A percentile compares a stretch with the other conserved stretches of the same genome.
phyloP scores from a whole-genome alignment of 1,284 basidiomycete genomes.

The Volvariella volvacea region DNA sequence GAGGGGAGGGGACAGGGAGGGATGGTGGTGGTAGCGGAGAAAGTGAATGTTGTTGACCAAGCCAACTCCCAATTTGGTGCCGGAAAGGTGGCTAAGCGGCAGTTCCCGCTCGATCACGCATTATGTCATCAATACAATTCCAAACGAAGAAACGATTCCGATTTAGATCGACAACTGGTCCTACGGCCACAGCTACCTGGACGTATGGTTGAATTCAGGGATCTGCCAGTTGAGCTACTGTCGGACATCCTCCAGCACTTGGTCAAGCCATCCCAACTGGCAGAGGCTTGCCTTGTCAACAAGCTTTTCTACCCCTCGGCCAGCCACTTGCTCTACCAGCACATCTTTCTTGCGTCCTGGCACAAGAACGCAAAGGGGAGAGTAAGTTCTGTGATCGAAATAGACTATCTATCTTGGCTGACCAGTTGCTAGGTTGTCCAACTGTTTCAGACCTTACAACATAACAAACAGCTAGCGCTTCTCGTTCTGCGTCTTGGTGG shows the following conservation, averaged over 20 bases:
- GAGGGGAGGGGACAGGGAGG: too few species aligned
- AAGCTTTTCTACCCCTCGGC: constrained; percentile 44
- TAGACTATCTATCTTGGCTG: neutral
- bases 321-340: constrained; percentile 43
- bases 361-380: constrained; percentile 52
- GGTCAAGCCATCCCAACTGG: constrained; percentile 44
- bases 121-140: too few species aligned
- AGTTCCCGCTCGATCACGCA: too few species aligned
- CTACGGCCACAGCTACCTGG: too few species aligned
- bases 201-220: constrained; percentile 23
- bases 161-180: too few species aligned
- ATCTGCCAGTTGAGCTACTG: constrained; percentile 57
- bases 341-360: constrained; percentile 59
- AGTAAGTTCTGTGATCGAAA: constrained; percentile 25
- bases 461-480: constrained; percentile 41
- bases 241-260: constrained; percentile 45
- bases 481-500: constrained; percentile 50
- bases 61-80: too few species aligned
- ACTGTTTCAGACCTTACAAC: constrained; percentile 45
- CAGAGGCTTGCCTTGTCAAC: constrained; percentile 47
- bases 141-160: too few species aligned
- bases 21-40: too few species aligned
- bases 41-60: too few species aligned
- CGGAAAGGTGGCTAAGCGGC: too few species aligned
- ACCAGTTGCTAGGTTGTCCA: constrained; percentile 14